phyloP scores from a whole-genome alignment of 805 yeast genomes.

The Candida odintsovae region DNA sequence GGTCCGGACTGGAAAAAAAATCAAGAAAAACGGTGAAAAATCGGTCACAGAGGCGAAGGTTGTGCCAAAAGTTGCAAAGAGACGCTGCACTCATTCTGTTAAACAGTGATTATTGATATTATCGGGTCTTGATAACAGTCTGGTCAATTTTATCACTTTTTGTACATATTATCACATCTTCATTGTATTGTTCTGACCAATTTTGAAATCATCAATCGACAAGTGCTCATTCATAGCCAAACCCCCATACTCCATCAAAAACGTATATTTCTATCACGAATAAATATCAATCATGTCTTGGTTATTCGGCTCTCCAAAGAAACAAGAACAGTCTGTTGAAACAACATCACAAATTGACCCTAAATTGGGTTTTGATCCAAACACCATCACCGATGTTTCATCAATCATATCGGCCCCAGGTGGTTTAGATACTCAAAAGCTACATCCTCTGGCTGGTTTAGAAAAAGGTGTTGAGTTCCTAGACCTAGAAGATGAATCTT shows the following conservation, averaged over 20 bases:
- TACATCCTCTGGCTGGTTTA: slow-evolving; percentile 91
- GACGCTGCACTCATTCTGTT: not conserved
- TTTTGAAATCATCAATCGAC: not conserved
- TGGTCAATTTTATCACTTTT: not conserved
- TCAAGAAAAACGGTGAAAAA: not conserved
- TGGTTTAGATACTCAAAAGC: slow-evolving; percentile 59
- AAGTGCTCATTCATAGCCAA: not conserved
- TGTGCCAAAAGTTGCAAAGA: not conserved
- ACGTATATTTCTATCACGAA: slow-evolving; percentile 3
- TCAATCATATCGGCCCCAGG: slow-evolving; percentile 55
- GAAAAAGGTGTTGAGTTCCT: slow-evolving; percentile 86
- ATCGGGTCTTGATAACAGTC: not conserved
- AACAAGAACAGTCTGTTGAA: slow-evolving; percentile 14
- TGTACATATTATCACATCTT: not conserved
- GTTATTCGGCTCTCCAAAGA: slow-evolving; percentile 24
- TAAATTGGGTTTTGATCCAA: slow-evolving; percentile 55
- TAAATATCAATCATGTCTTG: slow-evolving; percentile 20
- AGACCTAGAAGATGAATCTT: slow-evolving; percentile 80
- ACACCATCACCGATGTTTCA: slow-evolving; percentile 57
- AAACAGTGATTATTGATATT: not conserved
- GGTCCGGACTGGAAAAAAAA: not conserved
- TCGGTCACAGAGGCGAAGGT: not conserved
- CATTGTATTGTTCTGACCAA: not conserved
- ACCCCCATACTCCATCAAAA: not conserved
- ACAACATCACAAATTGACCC: slow-evolving; percentile 14